Evolutionary conservation across 495 filamentous ascomycete species (phyloP).

Genomic region (Oidiodendron maius): DNA sequence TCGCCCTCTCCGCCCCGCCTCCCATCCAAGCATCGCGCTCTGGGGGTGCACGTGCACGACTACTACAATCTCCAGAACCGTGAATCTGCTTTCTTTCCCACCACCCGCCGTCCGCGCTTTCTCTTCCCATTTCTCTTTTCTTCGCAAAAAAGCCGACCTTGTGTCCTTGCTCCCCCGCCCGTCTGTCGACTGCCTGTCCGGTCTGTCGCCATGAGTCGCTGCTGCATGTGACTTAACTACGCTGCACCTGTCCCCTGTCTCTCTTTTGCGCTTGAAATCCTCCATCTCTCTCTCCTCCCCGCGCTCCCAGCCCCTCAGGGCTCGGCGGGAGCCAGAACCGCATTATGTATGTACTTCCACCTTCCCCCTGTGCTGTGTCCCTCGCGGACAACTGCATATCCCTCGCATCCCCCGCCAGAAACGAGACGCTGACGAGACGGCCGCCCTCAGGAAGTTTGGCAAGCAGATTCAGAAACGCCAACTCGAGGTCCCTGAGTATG

Average conservation of each 20-base stretch:
- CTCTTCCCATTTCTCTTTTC: too few species aligned
- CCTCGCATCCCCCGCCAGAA: too few species aligned
- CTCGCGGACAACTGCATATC: not conserved
- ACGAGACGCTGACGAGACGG: slow-evolving; percentile 5
- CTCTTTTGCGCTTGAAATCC: too few species aligned
- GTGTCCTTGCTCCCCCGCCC: too few species aligned
- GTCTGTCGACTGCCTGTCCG: too few species aligned
- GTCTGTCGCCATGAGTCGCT: slow-evolving; percentile 12
- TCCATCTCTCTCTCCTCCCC: slow-evolving; percentile 9
- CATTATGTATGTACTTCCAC: slow-evolving; percentile 22
- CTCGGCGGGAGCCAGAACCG: slow-evolving; percentile 22
- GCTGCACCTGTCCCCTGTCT: too few species aligned
- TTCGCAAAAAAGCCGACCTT: too few species aligned
- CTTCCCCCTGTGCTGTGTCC: not conserved
- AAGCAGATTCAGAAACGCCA: slow-evolving; percentile 98
- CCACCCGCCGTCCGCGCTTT: too few species aligned
- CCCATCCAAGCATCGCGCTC: not conserved
- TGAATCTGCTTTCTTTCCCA: too few species aligned
- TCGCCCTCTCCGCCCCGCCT: not conserved
- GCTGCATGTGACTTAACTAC: slow-evolving; percentile 20
- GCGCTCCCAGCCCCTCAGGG: slow-evolving; percentile 20
- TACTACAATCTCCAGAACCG: too few species aligned
- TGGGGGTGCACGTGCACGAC: slow-evolving; percentile 4
- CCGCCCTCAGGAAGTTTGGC: slow-evolving; percentile 82
- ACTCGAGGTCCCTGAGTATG: slow-evolving; percentile 98